Evolutionary conservation across 2,329 filamentous ascomycete species (phyloP), one percentile per base, ranked within the genome.

Genomic region (Xylaria sp.): DNA sequence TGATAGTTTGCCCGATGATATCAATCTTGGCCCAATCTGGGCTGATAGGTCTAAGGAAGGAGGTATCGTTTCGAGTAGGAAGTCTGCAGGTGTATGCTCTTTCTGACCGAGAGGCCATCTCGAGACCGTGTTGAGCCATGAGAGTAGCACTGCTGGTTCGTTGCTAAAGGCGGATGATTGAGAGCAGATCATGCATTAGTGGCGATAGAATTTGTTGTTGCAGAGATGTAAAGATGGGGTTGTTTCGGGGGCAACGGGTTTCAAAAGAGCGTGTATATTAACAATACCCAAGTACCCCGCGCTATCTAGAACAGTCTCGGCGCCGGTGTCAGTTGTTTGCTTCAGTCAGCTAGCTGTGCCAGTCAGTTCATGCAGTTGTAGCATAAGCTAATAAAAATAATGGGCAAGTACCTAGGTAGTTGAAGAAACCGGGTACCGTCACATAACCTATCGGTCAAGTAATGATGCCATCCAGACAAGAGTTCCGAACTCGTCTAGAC

Each of bases 381-480:
- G 33, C 33, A 36, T 9, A 3, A 36, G 33, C n/a, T 36, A 36
- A 9, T 13, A 36, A 13, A 36, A 13, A 10, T 13, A 36, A 36
- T 15, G 36, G 5, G 36, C 10, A 13, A 5, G 36, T 38, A 38
- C 17, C 13, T 15, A 38, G 13, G 36, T 38, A 38, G 3, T 15
- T 38, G 11, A 38, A 38, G 10, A 38, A 11, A 38, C 11, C 10
- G 17, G 17, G 36, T 38, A 38, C 11, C 10, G 2, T 20, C 63
- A 57, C n/a, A 6, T 15, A 55, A 25, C 13, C 13, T 51, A 25
- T 10, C 29, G n/a, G 33, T 80, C 76, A 72, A 80, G 77, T 58
- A 72, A 47, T 2, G 66, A 64, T 1, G 73, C 72, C 74, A 73
- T 80, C 79, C 69, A 75, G 1, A 75, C 65, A 64, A 72, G 69